Percentiles rank a stretch among this genome's conserved stretches.
phyloP scores from a whole-genome alignment of 192 early-diverging fungal species.

The Dissophora ornata region DNA sequence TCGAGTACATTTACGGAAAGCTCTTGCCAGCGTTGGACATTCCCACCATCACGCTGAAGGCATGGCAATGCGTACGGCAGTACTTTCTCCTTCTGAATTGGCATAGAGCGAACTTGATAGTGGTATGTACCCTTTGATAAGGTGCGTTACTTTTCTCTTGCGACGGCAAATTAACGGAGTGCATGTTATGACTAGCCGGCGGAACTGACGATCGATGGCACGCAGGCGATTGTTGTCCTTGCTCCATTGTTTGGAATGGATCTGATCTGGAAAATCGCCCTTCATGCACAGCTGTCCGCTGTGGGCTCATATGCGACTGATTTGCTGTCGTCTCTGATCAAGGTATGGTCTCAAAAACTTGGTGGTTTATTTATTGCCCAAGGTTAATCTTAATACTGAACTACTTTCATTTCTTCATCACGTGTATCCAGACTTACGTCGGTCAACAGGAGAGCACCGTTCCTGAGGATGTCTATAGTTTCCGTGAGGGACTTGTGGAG shows the following conservation, averaged over 20 bases:
- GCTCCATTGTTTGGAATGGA: slow-evolving; percentile 55
- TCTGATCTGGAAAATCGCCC: slow-evolving; percentile 59
- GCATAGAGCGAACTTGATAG: slow-evolving; percentile 28
- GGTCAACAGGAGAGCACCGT: slow-evolving; percentile 21
- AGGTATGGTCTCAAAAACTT: slow-evolving; percentile 15
- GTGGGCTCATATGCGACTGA: slow-evolving; percentile 54
- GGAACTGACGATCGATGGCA: slow-evolving; percentile 6
- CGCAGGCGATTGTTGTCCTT: slow-evolving; percentile 33
- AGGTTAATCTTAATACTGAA: too few species aligned
- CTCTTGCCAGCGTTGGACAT: slow-evolving; percentile 52
- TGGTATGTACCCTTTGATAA: slow-evolving; percentile 40
- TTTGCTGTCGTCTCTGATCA: slow-evolving; percentile 42
- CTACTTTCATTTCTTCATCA: too few species aligned
- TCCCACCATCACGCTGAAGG: slow-evolving; percentile 47
- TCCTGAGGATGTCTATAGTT: slow-evolving; percentile 23
- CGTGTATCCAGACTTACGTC: slow-evolving; percentile 44
- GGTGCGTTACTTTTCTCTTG: neutral
- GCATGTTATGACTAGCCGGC: slow-evolving; percentile 6
- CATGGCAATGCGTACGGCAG: slow-evolving; percentile 49
- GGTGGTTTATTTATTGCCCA: too few species aligned
- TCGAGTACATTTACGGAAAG: slow-evolving; percentile 52
- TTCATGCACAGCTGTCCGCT: slow-evolving; percentile 38
- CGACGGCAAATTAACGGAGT: too few species aligned
- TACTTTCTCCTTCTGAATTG: slow-evolving; percentile 57
- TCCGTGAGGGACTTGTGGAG: slow-evolving; percentile 56